phyloP scores from a whole-genome alignment of 768 basidiomycete species.

The Pleurotus platypus region DNA sequence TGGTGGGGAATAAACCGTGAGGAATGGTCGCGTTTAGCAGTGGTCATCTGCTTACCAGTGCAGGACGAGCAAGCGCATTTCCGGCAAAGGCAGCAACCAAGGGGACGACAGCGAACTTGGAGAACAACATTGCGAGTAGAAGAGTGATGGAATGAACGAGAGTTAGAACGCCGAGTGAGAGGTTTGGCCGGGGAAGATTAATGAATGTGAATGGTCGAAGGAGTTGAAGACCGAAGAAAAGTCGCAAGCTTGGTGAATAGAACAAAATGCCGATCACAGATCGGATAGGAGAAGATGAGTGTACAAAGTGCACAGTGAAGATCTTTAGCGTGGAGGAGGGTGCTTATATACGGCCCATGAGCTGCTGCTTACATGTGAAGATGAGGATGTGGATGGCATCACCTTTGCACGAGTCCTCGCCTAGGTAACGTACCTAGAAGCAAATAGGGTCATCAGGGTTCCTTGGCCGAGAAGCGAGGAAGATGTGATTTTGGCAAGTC shows the following conservation, averaged over 20 bases:
- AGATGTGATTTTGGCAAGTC: too few species aligned
- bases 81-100: neutral
- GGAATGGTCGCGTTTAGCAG: neutral
- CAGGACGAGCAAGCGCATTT: neutral
- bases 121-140: constrained; percentile 2
- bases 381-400: neutral
- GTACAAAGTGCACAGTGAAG: constrained; percentile 8
- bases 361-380: constrained; percentile 1
- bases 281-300: constrained; percentile 5
- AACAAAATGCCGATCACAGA: constrained; percentile 8
- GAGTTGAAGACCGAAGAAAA: constrained; percentile 1
- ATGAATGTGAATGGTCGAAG: neutral
- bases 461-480: too few species aligned
- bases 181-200: neutral
- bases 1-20: neutral
- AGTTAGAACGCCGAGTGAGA: neutral
- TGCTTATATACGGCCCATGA: neutral
- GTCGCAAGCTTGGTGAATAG: constrained; percentile 5
- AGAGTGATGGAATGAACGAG: neutral
- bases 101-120: neutral
- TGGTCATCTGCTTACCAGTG: neutral
- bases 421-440: too few species aligned
- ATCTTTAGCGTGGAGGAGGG: neutral
- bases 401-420: too few species aligned
- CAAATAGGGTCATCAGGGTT: too few species aligned